A percentile compares a stretch with the other conserved stretches of the same genome.
These are phyloP conservation scores for Pythium myriotylum DNA, from an alignment of 352 stramenopile species.

Conservation along the genomic window DNA sequence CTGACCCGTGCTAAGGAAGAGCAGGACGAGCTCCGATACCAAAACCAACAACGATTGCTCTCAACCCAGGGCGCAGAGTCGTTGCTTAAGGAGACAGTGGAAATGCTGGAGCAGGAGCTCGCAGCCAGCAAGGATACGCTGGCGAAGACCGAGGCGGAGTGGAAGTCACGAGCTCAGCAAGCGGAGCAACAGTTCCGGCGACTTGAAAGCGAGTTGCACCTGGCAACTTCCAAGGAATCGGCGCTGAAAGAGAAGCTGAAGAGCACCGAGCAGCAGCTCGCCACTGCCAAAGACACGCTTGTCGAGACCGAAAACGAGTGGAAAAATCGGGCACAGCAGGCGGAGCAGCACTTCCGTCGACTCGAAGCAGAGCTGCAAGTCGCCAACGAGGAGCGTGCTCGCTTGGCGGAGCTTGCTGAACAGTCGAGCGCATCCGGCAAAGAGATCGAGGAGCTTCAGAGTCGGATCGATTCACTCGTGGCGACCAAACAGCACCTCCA, in stretches of 20 bases:
- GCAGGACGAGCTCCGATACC: constrained; percentile 56
- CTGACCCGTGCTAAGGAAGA: constrained; percentile 50
- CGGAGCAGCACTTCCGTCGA: constrained; percentile 19
- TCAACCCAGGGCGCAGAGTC: constrained; percentile 46
- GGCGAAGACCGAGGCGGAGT: constrained; percentile 13
- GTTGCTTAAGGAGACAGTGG: constrained; percentile 39
- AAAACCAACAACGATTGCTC: constrained; percentile 58
- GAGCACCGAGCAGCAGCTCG: constrained; percentile 38
- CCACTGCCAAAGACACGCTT: constrained; percentile 29
- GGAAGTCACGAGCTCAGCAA: constrained; percentile 23
- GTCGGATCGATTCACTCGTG: constrained; percentile 16
- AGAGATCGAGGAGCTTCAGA: constrained; percentile 30
- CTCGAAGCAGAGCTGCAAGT: constrained; percentile 18
- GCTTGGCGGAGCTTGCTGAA: constrained; percentile 11
- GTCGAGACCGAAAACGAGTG: constrained; percentile 29
- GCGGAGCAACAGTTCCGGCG: constrained; percentile 21
- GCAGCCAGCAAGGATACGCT: constrained; percentile 19
- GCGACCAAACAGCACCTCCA: constrained; percentile 38
- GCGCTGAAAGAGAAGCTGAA: constrained; percentile 34
- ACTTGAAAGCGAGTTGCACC: constrained; percentile 20
- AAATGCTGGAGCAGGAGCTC: constrained; percentile 40
- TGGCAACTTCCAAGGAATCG: constrained; percentile 20
- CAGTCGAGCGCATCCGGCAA: constrained; percentile 2
- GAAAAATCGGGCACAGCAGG: constrained; percentile 18
- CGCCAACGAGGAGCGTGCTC: constrained; percentile 10